Conservation (phyloP, 2,329 filamentous ascomycete genomes). For the Ophiostoma tasmaniense region DNA sequence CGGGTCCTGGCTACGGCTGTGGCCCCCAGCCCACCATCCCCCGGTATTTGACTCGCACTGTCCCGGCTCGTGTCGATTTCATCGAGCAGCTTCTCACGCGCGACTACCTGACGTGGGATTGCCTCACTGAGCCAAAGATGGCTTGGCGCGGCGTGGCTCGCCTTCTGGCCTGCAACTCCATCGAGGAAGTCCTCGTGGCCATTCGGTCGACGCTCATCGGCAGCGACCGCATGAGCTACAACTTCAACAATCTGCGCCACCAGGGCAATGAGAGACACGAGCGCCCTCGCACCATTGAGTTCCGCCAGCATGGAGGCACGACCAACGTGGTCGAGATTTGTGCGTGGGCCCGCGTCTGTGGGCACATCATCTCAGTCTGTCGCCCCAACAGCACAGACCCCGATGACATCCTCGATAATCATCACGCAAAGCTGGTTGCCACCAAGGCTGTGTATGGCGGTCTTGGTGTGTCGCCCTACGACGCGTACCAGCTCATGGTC, state of each 20-base stretch:
- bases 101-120: background rate
- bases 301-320: conserved; percentile 14
- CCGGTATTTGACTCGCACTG: background rate
- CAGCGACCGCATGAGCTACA: conserved; percentile 3
- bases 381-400: background rate
- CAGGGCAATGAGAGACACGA: background rate
- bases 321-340: conserved; percentile 1
- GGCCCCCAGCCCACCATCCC: background rate
- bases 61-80: background rate
- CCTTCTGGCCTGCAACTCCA: background rate
- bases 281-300: conserved; percentile 10
- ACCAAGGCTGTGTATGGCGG: background rate
- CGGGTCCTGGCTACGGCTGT: background rate
- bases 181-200: background rate
- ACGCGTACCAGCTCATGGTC: conserved; percentile 13
- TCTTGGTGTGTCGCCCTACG: background rate
- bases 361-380: background rate
- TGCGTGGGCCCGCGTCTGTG: conserved; percentile 9
- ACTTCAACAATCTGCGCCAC: conserved; percentile 12
- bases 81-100: background rate
- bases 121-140: background rate
- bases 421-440: background rate
- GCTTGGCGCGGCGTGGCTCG: conserved; percentile 8
- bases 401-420: background rate
- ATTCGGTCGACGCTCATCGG: background rate